Conservation (phyloP, 1,139 yeast species). For the Arxiozyma slooffiae region DNA sequence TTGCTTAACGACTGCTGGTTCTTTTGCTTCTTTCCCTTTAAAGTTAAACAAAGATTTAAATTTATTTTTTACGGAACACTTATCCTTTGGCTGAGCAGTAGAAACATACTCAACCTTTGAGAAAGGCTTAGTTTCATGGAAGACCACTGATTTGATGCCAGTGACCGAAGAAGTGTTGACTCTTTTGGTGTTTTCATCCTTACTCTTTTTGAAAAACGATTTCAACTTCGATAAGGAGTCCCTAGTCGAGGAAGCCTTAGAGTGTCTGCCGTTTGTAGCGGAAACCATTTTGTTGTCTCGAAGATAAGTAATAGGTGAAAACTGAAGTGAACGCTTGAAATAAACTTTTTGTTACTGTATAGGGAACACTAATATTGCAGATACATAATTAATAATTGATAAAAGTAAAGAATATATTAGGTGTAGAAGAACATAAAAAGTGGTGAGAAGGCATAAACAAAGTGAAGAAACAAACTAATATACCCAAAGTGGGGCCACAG, state of each 20-base stretch:
- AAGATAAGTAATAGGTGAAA: not conserved
- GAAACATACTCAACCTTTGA: not conserved
- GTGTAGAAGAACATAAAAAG: too few relatives aligned
- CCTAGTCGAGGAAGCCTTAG: not conserved
- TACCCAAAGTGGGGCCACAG: not conserved
- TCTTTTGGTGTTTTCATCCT: too few relatives aligned
- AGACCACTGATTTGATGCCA: too few relatives aligned
- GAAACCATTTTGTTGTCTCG: not conserved
- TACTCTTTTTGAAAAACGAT: too few relatives aligned
- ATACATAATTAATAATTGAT: too few relatives aligned
- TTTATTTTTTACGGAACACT: too few relatives aligned
- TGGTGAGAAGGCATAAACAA: not conserved
- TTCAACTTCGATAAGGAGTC: too few relatives aligned
- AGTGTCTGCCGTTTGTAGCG: not conserved
- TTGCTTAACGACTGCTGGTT: not conserved
- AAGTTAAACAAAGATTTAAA: not conserved
- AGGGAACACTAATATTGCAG: not conserved
- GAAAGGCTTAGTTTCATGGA: not conserved
- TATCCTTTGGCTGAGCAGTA: not conserved
- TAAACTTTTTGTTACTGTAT: too few relatives aligned
- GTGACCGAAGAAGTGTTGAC: too few relatives aligned
- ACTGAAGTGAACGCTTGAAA: not conserved
- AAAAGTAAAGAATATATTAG: not conserved
- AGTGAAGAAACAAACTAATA: too few relatives aligned
- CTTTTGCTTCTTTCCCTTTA: not conserved